These are phyloP conservation scores for Saccharomycopsis fodiens DNA, from an alignment of 805 yeast species.

Conservation along the genomic window DNA sequence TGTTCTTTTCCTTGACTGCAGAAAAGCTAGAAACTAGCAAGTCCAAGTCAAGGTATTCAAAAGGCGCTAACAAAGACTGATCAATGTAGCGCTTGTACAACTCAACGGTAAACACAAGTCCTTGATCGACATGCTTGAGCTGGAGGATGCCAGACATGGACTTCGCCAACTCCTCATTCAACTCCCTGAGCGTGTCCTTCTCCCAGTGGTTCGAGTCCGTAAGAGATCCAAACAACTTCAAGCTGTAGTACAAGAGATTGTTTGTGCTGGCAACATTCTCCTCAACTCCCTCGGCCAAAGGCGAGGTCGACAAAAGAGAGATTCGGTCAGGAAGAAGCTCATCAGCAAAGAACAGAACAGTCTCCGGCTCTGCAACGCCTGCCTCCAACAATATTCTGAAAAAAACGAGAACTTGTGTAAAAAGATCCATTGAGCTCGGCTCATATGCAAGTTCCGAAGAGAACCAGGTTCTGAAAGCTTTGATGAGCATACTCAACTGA, in stretches of 20 bases:
- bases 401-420: slow-evolving; percentile 30
- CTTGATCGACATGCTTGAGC: slow-evolving; percentile 4
- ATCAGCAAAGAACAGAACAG: slow-evolving; percentile 6
- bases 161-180: slow-evolving; percentile 23
- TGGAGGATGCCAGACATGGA: slow-evolving; percentile 9
- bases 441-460: slow-evolving; percentile 59
- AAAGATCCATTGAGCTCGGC: slow-evolving; percentile 39
- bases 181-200: slow-evolving; percentile 2
- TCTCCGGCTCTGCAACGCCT: background rate
- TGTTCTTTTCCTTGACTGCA: background rate
- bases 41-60: slow-evolving; percentile 14
- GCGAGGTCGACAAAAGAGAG: slow-evolving; percentile 5
- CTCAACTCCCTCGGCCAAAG: background rate
- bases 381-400: background rate
- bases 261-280: background rate
- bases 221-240: slow-evolving; percentile 7
- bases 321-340: slow-evolving; percentile 11
- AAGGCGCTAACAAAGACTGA: background rate
- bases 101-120: slow-evolving; percentile 4
- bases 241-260: slow-evolving; percentile 3
- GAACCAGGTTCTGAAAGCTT: slow-evolving; percentile 47
- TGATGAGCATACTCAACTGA: slow-evolving; percentile 46
- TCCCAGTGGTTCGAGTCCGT: slow-evolving; percentile 1
- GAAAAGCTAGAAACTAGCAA: slow-evolving; percentile 4
- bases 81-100: slow-evolving; percentile 3